A percentile compares a stretch with the other conserved stretches of the same genome.
These are phyloP conservation scores for Penicillium sp. DNA, from an alignment of 2,329 filamentous ascomycete genomes.

Conservation along the genomic window DNA sequence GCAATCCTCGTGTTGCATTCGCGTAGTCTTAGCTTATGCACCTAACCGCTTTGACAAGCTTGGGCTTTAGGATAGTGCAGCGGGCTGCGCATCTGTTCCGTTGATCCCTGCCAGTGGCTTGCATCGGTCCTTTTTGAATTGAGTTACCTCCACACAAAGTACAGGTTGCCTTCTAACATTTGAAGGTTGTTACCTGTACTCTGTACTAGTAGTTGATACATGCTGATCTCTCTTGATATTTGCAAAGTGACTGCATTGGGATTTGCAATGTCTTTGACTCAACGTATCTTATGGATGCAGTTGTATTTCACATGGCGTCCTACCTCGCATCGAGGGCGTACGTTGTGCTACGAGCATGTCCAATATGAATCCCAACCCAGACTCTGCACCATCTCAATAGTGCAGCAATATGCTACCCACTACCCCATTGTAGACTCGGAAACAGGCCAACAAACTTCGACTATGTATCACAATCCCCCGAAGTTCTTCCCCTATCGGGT, in stretches of 20 bases:
- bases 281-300: not conserved
- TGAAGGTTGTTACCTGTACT: not conserved
- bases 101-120: slow-evolving; percentile 1
- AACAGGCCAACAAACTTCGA: not conserved
- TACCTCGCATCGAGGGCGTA: not conserved
- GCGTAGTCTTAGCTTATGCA: slow-evolving; percentile 2
- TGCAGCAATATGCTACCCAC: not conserved
- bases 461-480: not conserved
- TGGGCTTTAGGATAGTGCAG: not conserved
- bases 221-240: slow-evolving; percentile 3
- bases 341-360: not conserved
- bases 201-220: not conserved
- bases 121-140: not conserved
- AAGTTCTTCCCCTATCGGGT: slow-evolving; percentile 2
- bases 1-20: not conserved
- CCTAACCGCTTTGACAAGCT: slow-evolving; percentile 4
- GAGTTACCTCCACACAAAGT: not conserved
- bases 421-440: not conserved
- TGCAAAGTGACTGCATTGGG: not conserved
- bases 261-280: not conserved
- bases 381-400: not conserved
- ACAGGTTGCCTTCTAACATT: not conserved
- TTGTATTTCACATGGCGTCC: not conserved
- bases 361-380: not conserved
- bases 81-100: not conserved